Percentiles rank a stretch among this genome's conserved stretches.
Evolutionary conservation across 768 basidiomycete genomes (phyloP).

Genomic region (Coprinopsis marcescibilis): DNA sequence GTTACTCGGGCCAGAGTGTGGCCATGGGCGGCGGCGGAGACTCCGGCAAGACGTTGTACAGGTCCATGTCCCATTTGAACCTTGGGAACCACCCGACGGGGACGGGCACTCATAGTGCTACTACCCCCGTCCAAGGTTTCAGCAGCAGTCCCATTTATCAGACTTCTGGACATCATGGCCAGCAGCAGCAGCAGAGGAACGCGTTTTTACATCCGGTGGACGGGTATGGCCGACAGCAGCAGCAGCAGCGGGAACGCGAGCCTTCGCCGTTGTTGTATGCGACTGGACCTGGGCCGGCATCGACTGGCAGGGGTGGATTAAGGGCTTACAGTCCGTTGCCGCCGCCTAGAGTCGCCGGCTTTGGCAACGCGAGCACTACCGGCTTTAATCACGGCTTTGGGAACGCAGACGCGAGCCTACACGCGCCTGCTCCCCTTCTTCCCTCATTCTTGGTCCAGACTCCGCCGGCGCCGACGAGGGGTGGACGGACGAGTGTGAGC

Average conservation of each 20-base stretch:
- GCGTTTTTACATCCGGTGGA: background rate
- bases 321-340: too few relatives aligned
- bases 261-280: conserved; percentile 3
- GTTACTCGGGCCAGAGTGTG: too few relatives aligned
- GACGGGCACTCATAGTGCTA: too few relatives aligned
- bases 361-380: too few relatives aligned
- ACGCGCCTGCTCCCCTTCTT: conserved; percentile 50
- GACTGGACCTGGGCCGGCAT: too few relatives aligned
- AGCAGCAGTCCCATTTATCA: conserved; percentile 61
- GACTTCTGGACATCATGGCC: conserved; percentile 36
- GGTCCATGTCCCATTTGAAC: conserved; percentile 48
- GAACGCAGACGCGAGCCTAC: too few relatives aligned
- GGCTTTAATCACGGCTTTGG: too few relatives aligned
- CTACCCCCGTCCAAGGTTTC: conserved; percentile 14
- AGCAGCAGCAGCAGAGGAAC: background rate
- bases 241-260: background rate
- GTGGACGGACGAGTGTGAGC: background rate
- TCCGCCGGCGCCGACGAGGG: conserved; percentile 43
- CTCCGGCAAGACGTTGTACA: conserved; percentile 32
- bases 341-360: too few relatives aligned
- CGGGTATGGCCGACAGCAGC: background rate
- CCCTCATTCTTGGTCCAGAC: conserved; percentile 71
- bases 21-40: too few relatives aligned
- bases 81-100: too few relatives aligned
- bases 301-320: too few relatives aligned